These are phyloP conservation scores for Penicillium cosmopolitanum DNA, from an alignment of 495 filamentous ascomycete species.

Conservation along the genomic window DNA sequence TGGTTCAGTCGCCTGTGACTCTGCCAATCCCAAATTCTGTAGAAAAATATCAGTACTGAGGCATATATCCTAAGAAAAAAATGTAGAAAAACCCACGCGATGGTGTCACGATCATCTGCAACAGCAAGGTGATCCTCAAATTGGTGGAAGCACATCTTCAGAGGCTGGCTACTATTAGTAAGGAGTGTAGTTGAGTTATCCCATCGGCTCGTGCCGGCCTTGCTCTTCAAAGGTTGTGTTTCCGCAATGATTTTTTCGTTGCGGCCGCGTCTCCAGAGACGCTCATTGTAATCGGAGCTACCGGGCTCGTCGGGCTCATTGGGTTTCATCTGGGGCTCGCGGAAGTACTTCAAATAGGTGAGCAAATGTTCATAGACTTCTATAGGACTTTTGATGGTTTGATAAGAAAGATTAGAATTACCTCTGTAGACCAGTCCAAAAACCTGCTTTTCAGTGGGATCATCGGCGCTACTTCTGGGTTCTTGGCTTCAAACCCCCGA, in stretches of 20 bases:
- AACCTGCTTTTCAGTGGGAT: constrained; percentile 83
- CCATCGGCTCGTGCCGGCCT: constrained; percentile 83
- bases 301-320: constrained; percentile 95
- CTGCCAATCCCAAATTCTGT: constrained; percentile 93
- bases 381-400: neutral
- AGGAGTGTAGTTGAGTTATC: constrained; percentile 75
- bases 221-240: constrained; percentile 89
- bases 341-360: constrained; percentile 72
- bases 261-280: constrained; percentile 88
- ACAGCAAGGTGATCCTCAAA: constrained; percentile 95
- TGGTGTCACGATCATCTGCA: constrained; percentile 88
- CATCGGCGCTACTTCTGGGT: constrained; percentile 53
- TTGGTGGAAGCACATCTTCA: constrained; percentile 94
- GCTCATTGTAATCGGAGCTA: constrained; percentile 94
- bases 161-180: constrained; percentile 84
- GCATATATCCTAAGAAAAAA: neutral
- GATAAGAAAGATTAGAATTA: constrained; percentile 36
- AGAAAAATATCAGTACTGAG: constrained; percentile 28
- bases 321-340: constrained; percentile 97
- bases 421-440: constrained; percentile 92
- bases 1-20: constrained; percentile 69
- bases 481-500: constrained; percentile 67
- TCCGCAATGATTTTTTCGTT: constrained; percentile 91
- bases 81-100: constrained; percentile 55
- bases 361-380: constrained; percentile 32